Conservation (phyloP, 345 rosid species). For the Noccaea bulbosa region DNA sequence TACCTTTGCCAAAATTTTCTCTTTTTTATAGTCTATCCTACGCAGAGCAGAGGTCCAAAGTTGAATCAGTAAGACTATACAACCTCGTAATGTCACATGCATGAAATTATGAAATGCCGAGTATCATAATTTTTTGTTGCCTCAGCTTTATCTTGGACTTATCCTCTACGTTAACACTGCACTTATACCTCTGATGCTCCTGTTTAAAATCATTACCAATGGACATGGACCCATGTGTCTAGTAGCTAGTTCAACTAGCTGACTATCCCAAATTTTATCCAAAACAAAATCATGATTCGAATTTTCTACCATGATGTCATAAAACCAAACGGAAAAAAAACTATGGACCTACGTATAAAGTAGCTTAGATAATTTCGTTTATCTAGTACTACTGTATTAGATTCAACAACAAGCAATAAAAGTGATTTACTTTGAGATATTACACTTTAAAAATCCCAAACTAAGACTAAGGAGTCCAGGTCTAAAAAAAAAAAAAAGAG, state of each 20-base stretch:
- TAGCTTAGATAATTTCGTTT: background rate
- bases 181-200: background rate
- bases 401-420: background rate
- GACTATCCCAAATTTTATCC: background rate
- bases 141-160: background rate
- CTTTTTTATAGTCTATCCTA: background rate
- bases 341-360: background rate
- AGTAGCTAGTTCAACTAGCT: background rate
- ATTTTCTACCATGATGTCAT: background rate
- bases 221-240: background rate
- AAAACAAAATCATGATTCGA: background rate
- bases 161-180: background rate
- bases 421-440: background rate
- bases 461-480: conserved; percentile 30
- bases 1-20: background rate
- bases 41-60: background rate
- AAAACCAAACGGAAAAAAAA: background rate
- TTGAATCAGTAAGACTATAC: background rate
- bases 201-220: background rate
- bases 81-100: background rate
- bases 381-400: background rate
- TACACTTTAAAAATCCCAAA: conserved; percentile 19
- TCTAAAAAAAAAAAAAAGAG: background rate
- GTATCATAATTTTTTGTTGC: background rate
- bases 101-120: background rate